Percentiles rank a stretch among this genome's conserved stretches.
Conservation (phyloP, 768 basidiomycete genomes). For the Asterophora lycoperdoides region DNA sequence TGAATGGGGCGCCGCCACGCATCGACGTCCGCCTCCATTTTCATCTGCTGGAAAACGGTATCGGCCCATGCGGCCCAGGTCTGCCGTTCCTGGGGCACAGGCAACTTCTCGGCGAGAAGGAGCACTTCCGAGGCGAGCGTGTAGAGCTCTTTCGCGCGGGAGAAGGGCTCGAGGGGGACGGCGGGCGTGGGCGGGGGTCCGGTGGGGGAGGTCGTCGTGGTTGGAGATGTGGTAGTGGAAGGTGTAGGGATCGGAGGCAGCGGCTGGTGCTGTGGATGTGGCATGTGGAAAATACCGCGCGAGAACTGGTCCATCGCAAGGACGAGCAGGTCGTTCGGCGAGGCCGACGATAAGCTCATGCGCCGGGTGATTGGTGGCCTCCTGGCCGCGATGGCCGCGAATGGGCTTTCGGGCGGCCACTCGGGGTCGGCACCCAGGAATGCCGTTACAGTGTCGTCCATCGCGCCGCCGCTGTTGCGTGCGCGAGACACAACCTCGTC, state of each 20-base stretch:
- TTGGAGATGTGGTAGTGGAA: conserved; percentile 2
- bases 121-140: conserved; percentile 62
- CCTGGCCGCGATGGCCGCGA: conserved; percentile 43
- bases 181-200: neutral
- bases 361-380: conserved; percentile 48
- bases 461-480: neutral
- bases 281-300: conserved; percentile 70
- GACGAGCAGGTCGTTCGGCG: conserved; percentile 49
- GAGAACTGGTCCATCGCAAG: conserved; percentile 69
- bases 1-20: conserved; percentile 44
- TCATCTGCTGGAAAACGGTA: conserved; percentile 58
- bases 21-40: conserved; percentile 54
- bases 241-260: conserved; percentile 1
- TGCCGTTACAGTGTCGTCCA: conserved; percentile 9
- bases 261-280: conserved; percentile 36
- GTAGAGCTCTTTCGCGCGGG: conserved; percentile 55
- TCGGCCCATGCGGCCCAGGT: conserved; percentile 63
- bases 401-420: conserved; percentile 52
- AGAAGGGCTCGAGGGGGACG: conserved; percentile 33
- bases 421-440: conserved; percentile 36
- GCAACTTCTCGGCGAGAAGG: conserved; percentile 53
- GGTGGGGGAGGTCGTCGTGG: conserved; percentile 4
- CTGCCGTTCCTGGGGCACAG: conserved; percentile 38
- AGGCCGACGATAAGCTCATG: conserved; percentile 38
- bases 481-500: conserved; percentile 41